Evolutionary conservation across 108 stramenopile genomes (phyloP).

Genomic region (Nitzschia palea): DNA sequence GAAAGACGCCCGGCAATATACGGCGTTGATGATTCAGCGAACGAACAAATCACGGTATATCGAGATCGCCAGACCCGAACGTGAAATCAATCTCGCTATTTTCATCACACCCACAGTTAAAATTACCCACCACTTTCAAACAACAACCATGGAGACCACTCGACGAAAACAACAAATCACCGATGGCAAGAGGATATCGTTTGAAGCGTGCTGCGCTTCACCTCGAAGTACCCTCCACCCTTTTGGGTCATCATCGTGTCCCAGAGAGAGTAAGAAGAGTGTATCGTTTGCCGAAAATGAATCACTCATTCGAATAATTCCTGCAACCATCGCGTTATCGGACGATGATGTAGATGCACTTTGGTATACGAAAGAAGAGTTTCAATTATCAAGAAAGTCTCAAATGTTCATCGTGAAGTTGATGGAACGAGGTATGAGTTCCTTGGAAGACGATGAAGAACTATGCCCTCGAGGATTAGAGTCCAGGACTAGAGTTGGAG

Average conservation of each 20-base stretch:
- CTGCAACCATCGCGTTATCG: background rate
- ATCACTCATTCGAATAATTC: background rate
- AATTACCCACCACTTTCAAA: too few relatives aligned
- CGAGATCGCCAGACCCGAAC: too few relatives aligned
- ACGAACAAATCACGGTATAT: too few relatives aligned
- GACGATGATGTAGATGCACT: conserved; percentile 6
- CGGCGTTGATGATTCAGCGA: too few relatives aligned
- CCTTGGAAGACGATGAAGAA: conserved; percentile 7
- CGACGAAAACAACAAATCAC: background rate
- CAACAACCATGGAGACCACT: background rate
- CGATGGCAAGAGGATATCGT: background rate
- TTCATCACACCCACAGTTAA: background rate
- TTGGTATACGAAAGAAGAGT: conserved; percentile 17
- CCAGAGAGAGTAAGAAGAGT: background rate
- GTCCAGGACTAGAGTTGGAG: conserved; percentile 1
- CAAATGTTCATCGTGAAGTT: conserved; percentile 3
- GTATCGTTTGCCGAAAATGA: background rate
- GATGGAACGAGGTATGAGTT: background rate
- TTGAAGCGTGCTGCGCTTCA: background rate
- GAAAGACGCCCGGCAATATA: too few relatives aligned
- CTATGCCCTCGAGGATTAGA: conserved; percentile 11
- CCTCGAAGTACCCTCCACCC: background rate
- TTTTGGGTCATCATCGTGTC: background rate
- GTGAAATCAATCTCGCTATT: background rate
- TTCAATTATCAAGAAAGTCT: background rate